Base-by-base conservation (phyloP, 2,329 filamentous ascomycete species). In the Pyrenophora graminea region DNA sequence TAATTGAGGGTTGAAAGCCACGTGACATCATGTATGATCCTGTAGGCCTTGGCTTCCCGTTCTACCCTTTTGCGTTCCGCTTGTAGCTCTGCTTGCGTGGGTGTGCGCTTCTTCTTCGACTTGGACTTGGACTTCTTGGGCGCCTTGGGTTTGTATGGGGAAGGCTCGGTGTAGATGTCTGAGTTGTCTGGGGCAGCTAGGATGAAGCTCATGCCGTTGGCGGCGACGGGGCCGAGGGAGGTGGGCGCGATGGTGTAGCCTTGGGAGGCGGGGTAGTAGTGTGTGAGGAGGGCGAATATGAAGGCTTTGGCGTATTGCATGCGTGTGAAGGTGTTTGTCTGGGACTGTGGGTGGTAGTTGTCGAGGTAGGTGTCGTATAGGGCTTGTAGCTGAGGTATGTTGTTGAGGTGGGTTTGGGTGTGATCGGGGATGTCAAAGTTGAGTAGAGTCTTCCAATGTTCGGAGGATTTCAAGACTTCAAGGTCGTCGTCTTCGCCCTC, bases 181-280 rank as follows among this genome's bases (percentile, higher is more conserved):
- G 57, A 45, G 12, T 53, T 51, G 12, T 55, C 39, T 2, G 36
- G 18, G 1, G 44, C 44, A 23, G 55, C 54, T 19, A 59, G 45
- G 30, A 55, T 46, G 36, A 62, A 59, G 27, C 48, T 56, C 50
- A 62, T 48, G 31, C 58, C 56, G 13, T 56, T 25, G 4, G 47
- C 39, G 8, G 51, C 51, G 7, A 62, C 47, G 1, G 54, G 46
- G 3, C 53, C 51, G 5, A 59, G 53, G 2, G 42, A 21, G 8
- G 32, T 40, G 6, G 52, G 51, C 8, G 52, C 45, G 17, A 69
- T 44, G 8, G 45, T 40, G 39, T 56, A 69, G 32, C 53, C 58
- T 42, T 67, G 48, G 2, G 45, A 46, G 3, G 46, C 37, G 1
- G 66, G 66, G 30, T 58, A 68, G 46, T 66, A 65, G 42, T 67